Conservation (phyloP, 768 basidiomycete species). For the Suillus spraguei region DNA sequence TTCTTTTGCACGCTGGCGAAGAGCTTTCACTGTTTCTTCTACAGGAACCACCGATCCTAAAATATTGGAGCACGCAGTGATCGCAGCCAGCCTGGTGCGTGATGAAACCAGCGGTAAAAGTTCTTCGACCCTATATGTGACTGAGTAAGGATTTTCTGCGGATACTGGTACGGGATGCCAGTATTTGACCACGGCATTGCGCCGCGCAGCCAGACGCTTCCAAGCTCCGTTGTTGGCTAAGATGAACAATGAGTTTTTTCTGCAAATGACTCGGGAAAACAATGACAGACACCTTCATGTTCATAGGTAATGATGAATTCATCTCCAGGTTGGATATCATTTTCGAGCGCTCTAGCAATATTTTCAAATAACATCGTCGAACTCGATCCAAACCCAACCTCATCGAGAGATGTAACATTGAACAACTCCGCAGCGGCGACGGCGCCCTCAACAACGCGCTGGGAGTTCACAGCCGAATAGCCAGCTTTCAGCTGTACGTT, state of each 20-base stretch:
- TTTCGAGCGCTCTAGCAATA: conserved; percentile 61
- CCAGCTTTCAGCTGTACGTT: conserved; percentile 76
- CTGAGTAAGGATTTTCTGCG: conserved; percentile 66
- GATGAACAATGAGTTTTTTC: background rate
- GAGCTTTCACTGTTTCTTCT: conserved; percentile 53
- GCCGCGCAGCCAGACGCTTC: conserved; percentile 72
- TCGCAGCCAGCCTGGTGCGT: conserved; percentile 72
- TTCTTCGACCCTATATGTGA: conserved; percentile 53
- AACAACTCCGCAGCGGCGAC: conserved; percentile 58
- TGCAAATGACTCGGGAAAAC: background rate
- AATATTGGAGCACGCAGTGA: conserved; percentile 77
- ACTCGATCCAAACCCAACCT: conserved; percentile 69
- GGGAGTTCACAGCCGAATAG: conserved; percentile 61
- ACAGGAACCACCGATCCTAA: conserved; percentile 69
- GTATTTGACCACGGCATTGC: conserved; percentile 53
- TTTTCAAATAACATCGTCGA: conserved; percentile 74
- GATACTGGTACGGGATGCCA: conserved; percentile 56
- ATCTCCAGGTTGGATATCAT: conserved; percentile 56
- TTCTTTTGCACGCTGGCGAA: conserved; percentile 51
- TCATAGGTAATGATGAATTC: conserved; percentile 81
- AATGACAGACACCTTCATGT: conserved; percentile 62
- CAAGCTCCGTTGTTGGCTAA: conserved; percentile 76
- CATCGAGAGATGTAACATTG: conserved; percentile 59
- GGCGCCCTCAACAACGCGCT: conserved; percentile 52
- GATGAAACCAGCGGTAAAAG: conserved; percentile 63